Evolutionary conservation across 495 filamentous ascomycete species (phyloP).

Genomic region (Saxispiralis lemnorum): DNA sequence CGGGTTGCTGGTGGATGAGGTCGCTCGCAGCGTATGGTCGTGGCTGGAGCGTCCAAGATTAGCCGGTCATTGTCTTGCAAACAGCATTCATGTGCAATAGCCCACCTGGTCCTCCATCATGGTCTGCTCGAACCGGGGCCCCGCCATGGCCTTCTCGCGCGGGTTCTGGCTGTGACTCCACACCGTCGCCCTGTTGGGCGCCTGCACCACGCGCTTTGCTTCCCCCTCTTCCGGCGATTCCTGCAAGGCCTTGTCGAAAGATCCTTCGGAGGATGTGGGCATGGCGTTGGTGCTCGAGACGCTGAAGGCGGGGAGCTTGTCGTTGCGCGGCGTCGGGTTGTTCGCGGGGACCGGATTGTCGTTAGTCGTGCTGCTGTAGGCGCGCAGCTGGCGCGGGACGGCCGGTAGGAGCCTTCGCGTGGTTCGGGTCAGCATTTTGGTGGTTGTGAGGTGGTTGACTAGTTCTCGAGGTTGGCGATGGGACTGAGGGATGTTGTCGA

Average conservation of each 20-base stretch:
- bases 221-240: slow-evolving; percentile 46
- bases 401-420: neutral
- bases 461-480: no score
- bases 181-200: slow-evolving; percentile 62
- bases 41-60: slow-evolving; percentile 37
- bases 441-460: no score
- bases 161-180: slow-evolving; percentile 78
- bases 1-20: slow-evolving; percentile 87
- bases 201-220: slow-evolving; percentile 47
- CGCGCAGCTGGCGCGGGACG: neutral
- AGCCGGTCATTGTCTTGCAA: neutral
- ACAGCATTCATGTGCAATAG: neutral
- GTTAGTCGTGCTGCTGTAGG: slow-evolving; percentile 15
- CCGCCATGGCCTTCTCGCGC: slow-evolving; percentile 64
- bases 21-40: slow-evolving; percentile 77
- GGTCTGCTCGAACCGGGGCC: slow-evolving; percentile 92
- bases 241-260: slow-evolving; percentile 29
- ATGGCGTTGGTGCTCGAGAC: slow-evolving; percentile 45
- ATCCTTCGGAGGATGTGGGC: slow-evolving; percentile 32
- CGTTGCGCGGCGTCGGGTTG: slow-evolving; percentile 32
- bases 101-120: slow-evolving; percentile 76
- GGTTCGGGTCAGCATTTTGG: neutral
- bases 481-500: no score
- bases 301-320: slow-evolving; percentile 4
- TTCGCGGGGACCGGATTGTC: slow-evolving; percentile 38